Base-by-base conservation (phyloP, 2,329 filamentous ascomycete species). In the Pyricularia sp. region DNA sequence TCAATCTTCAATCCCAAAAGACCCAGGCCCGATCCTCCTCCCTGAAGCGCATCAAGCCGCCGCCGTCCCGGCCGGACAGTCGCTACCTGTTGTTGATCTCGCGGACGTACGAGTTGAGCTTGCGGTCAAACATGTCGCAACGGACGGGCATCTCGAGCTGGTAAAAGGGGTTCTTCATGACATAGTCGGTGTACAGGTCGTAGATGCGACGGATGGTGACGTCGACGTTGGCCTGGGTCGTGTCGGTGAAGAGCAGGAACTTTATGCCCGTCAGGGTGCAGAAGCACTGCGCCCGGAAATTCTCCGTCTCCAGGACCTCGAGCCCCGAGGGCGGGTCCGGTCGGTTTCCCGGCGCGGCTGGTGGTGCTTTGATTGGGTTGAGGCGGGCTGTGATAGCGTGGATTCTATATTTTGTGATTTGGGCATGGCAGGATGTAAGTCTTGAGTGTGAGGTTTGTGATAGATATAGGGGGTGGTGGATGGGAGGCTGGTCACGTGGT, bases 111-210 rank as follows among this genome's bases (percentile, higher is more conserved):
- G 89, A 92, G 72, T 87, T 86, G 72, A 97, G 79, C 79, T 92
- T 92, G 74, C 94, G 85, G 78, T 99, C 95, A 81, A 97, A 99
- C 74, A 93, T 91, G 77, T 98, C 95, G 80, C 95, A 97, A 71
- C 95, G 86, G 68, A 99, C 88, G 7, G 95, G 95, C 94, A 98
- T 99, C 82, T 99, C 95, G 69, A 97, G 84, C 76, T 95, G 94
- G 81, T 98, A 98, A 77, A 99, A 99, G 0, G 95, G 95, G 79
- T 99, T 99, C 85, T 98, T 99, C 93, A 97, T 98, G 73, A 99
- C 95, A 78, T 92, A 98, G 79, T 99, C 95, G 67, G 92, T 87
- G 81, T 98, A 99, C 68, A 98, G 81, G 78, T 98, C 95, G 78
- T 99, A 98, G 74, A 97, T 90, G 78, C 88, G 91, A 77, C 88